Evolutionary conservation across 768 basidiomycete species (phyloP).

Genomic region (Agaricus subrufescens): DNA sequence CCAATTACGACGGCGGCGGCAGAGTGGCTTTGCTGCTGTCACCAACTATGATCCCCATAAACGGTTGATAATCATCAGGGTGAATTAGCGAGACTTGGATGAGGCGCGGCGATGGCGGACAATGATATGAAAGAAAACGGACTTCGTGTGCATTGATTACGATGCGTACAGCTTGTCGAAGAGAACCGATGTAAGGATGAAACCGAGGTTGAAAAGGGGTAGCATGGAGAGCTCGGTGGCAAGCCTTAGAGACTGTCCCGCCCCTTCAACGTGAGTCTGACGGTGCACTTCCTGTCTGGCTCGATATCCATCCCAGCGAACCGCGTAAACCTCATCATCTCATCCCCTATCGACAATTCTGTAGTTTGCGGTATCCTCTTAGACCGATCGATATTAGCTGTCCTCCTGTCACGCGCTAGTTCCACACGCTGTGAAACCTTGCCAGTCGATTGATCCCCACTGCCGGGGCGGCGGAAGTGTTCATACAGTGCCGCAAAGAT

Average conservation of each 20-base stretch:
- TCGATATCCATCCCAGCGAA: slow-evolving; percentile 50
- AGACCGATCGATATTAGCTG: not conserved
- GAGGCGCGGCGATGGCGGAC: no score
- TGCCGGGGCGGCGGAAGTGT: slow-evolving; percentile 20
- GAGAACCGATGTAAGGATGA: no score
- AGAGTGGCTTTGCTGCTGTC: no score
- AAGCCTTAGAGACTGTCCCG: slow-evolving; percentile 8
- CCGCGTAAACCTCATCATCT: slow-evolving; percentile 38
- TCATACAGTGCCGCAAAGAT: slow-evolving; percentile 42
- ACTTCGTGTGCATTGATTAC: no score
- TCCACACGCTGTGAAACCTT: slow-evolving; percentile 34
- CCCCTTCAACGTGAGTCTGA: slow-evolving; percentile 44
- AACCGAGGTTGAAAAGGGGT: no score
- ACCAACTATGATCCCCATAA: no score
- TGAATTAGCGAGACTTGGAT: no score
- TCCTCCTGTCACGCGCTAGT: slow-evolving; percentile 28
- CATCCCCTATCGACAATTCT: slow-evolving; percentile 47
- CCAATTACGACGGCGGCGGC: no score
- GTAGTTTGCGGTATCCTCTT: not conserved
- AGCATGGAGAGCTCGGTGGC: not conserved
- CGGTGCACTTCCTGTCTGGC: slow-evolving; percentile 29
- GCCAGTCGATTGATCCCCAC: slow-evolving; percentile 33
- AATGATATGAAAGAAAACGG: no score
- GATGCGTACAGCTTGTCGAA: no score
- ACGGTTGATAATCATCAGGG: no score